phyloP scores from a whole-genome alignment of 371 early-diverging fungal genomes.

The Rhizopus microsporus region DNA sequence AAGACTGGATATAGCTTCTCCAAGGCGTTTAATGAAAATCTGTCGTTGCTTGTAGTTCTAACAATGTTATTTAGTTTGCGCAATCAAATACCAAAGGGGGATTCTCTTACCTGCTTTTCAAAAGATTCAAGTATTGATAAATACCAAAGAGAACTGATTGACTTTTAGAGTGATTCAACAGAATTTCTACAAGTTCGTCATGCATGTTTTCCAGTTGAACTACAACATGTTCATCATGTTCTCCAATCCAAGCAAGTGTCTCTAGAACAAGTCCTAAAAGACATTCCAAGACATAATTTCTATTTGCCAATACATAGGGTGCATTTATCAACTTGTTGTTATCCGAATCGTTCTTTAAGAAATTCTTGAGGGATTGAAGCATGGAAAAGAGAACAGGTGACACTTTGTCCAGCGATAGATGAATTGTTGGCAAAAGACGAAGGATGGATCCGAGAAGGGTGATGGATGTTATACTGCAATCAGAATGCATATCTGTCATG shows the following conservation, averaged over 20 bases:
- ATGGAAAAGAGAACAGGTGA: conserved; percentile 39
- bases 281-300: conserved; percentile 55
- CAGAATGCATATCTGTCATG: conserved; percentile 28
- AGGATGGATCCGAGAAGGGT: conserved; percentile 33
- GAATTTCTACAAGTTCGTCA: conserved; percentile 36
- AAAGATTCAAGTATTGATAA: conserved; percentile 50
- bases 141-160: conserved; percentile 62
- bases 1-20: conserved; percentile 53
- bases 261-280: conserved; percentile 57
- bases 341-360: conserved; percentile 35
- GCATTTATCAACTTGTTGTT: conserved; percentile 34
- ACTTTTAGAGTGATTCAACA: conserved; percentile 51
- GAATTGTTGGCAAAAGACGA: conserved; percentile 54
- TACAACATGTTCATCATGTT: conserved; percentile 24
- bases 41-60: conserved; percentile 34
- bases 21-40: conserved; percentile 42
- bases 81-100: neutral
- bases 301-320: conserved; percentile 54
- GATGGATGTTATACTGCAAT: conserved; percentile 16
- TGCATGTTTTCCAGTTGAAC: conserved; percentile 21
- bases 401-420: conserved; percentile 40
- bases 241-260: conserved; percentile 45
- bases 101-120: conserved; percentile 51
- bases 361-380: conserved; percentile 37
- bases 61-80: neutral